Base-by-base conservation (phyloP, 495 filamentous ascomycete genomes). In the Penicillium lagena region DNA sequence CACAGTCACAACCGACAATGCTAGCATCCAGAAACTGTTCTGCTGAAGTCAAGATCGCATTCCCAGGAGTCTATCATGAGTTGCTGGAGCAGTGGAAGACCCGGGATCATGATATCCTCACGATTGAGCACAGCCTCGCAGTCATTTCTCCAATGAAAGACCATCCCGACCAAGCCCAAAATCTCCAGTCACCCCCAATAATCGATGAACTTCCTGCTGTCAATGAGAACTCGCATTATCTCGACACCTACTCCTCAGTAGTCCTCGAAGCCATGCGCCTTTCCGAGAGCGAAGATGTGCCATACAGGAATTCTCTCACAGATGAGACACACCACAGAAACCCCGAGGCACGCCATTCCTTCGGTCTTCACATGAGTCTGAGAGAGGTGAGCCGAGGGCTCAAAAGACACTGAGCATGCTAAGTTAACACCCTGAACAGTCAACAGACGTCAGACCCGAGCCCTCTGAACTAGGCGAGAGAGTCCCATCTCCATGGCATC, bases 61-160 rank as follows among this genome's bases (percentile, higher is more conserved):
- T 58, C n/a, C 57, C 57, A 9, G 54, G 54, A 14, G 8, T 58
- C 1, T 52, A 60, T 13, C 51, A 47, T 12, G 57, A 45, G 10
- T 17, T 55, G 10, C 22, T 58, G 0, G 46, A 60, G 13, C 54
- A 60, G 31, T 60, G 54, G 48, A 12, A 9, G 22, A 22, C 22
- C 22, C 22, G 6, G 22, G 4, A 22, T 22, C 22, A 22, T 2
- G 22, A 22, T 22, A 6, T 3, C 2, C 22, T 22, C 22, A 4
- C 22, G 4, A 22, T 6, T 22, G 22, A 34, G 10, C 10, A 9
- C 32, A 9, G 9, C n/a, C 2, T 2, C 32, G n/a, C n/a, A 7
- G n/a, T 34, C 9, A 34, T 6, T 34, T 10, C 32, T 10, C 32
- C 32, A 34, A 34, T 9, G 32, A 34, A 3, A 12, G 32, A 4